Base-by-base conservation (phyloP, 2,329 filamentous ascomycete genomes). In the Thelonectria rubi region DNA sequence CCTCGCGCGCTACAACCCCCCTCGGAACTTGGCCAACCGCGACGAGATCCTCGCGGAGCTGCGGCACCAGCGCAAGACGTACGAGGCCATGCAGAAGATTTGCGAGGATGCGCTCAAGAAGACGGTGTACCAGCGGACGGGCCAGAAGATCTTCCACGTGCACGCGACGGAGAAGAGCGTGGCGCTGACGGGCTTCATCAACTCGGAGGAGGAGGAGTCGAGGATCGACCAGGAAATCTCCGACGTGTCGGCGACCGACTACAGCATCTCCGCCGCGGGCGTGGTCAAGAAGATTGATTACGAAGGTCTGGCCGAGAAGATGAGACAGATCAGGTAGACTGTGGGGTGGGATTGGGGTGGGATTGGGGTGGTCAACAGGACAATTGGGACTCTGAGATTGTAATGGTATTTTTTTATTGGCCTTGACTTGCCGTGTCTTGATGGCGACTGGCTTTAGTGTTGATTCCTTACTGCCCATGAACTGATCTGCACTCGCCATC, bases 261-360 rank as follows among this genome's bases (percentile, higher is more conserved):
- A 26, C 43, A 47, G 43, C 21, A 47, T 47, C 11, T 20, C 43
- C 2, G 43, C 26, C 4, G 43, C 21, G 4, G 43, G 43, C 20
- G 43, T 47, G 5, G 43, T 47, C 11, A 47, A 30, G 43, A 26
- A 47, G 15, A 47, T 47, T 47, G 43, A 47, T 18, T 47, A 47
- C n/a, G 21, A 26, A n/a, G 20, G 20, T 15, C 21, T 47, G 15
- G 21, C 43, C 26, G 15, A 10, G 5, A 10, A 47, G 43, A 47
- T 47, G 20, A 20, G 43, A 14, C 20, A 47, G 43, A 15, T 47
- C 42, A 45, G 14, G 39, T 42, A 18, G 37, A 39, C 37, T n/a
- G 11, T 39, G 37, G 11, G 15, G 15, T n/a, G n/a, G n/a, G n/a
- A n/a, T n/a, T n/a, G n/a, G 37, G 15, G 18, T 18, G 40, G 17